These are phyloP conservation scores for Mucor indicus DNA, from an alignment of 371 early-diverging fungal species.

Conservation along the genomic window DNA sequence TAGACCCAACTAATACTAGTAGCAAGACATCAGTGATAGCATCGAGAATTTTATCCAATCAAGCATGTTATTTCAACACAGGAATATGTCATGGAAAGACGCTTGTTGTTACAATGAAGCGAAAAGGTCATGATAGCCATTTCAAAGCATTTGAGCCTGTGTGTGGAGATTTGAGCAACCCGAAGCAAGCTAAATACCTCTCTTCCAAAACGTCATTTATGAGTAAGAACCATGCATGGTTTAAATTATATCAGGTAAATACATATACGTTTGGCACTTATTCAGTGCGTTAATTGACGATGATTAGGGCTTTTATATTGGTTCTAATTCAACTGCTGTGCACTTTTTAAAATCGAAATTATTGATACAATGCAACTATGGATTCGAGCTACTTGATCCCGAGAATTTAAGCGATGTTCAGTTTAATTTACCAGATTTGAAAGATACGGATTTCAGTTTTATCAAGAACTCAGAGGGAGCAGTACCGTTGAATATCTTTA, in stretches of 20 bases:
- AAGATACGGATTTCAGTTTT: constrained; percentile 66
- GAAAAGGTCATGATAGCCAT: constrained; percentile 54
- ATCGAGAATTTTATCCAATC: constrained; percentile 54
- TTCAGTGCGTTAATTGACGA: too few species aligned
- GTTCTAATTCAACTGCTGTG: constrained; percentile 75
- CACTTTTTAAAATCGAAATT: constrained; percentile 81
- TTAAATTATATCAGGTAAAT: constrained; percentile 64
- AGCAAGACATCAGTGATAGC: neutral
- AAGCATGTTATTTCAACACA: constrained; percentile 75
- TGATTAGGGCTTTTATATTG: constrained; percentile 92
- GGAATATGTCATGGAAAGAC: constrained; percentile 71
- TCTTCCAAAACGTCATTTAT: constrained; percentile 39
- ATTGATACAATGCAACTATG: constrained; percentile 86
- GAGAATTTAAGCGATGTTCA: constrained; percentile 40
- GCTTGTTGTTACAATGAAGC: constrained; percentile 67
- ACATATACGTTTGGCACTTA: too few species aligned
- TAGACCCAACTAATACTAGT: constrained; percentile 22
- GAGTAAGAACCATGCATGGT: constrained; percentile 38
- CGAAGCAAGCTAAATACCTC: constrained; percentile 44
- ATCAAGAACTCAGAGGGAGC: constrained; percentile 58
- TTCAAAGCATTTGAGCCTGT: constrained; percentile 75
- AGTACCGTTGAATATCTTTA: constrained; percentile 74
- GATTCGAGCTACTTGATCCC: constrained; percentile 90
- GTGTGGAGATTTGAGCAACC: constrained; percentile 49
- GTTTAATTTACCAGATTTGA: constrained; percentile 24